phyloP scores from a whole-genome alignment of 169 alveolate species.

The Cryptosporidium sp. region DNA sequence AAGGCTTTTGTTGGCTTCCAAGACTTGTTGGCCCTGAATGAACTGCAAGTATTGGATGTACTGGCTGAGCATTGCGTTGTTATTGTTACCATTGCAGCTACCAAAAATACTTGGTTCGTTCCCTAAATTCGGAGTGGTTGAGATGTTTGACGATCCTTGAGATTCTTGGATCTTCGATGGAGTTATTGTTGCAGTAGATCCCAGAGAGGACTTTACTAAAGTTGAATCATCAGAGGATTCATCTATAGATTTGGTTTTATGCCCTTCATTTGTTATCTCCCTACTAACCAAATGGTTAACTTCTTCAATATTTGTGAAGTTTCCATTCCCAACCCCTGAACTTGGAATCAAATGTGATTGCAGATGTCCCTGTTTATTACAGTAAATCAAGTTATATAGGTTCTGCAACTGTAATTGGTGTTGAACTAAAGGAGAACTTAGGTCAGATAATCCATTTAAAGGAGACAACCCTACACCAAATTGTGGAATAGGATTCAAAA shows the following conservation, averaged over 20 bases:
- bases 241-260: background rate
- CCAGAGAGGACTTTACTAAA: slow-evolving; percentile 62
- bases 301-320: background rate
- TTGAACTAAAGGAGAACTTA: slow-evolving; percentile 24
- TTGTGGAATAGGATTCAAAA: background rate
- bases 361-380: background rate
- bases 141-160: background rate
- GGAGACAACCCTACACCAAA: background rate
- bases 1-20: background rate
- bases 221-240: slow-evolving; percentile 33
- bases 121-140: slow-evolving; percentile 23
- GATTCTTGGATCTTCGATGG: slow-evolving; percentile 10
- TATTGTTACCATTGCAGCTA: background rate
- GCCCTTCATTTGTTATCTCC: slow-evolving; percentile 1
- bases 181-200: slow-evolving; percentile 32
- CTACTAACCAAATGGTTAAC: background rate
- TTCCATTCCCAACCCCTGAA: background rate
- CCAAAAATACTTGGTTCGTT: background rate
- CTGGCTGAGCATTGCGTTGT: background rate
- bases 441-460: background rate
- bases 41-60: slow-evolving; percentile 39
- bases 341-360: background rate
- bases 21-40: background rate
- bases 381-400: slow-evolving; percentile 26
- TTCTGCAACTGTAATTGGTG: slow-evolving; percentile 12